Base-by-base conservation (phyloP, 1,284 basidiomycete genomes). In the Fomitopsis palustris region DNA sequence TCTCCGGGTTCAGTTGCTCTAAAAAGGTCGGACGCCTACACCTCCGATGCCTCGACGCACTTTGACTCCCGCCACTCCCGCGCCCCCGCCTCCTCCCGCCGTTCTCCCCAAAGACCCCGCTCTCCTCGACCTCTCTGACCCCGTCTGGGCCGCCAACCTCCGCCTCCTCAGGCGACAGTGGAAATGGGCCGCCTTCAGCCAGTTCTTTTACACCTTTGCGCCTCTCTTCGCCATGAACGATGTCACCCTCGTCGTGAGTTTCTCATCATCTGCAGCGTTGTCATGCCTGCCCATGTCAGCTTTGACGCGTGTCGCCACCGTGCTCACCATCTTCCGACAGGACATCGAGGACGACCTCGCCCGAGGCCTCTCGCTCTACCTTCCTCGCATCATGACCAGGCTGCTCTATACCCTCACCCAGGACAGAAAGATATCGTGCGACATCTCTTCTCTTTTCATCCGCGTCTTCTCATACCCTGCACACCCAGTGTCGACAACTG, bases 151-250 rank as follows among this genome's bases (percentile, higher is more conserved):
- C 59, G 75, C 79, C 62, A 75, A 83, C 61, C 71, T 82, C 62
- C 65, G 72, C 38, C 70, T 77, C 43, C 74, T 81, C 56, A 81
- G 90, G 59, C 83, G 77, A 54, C 80, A 90, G 59, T 92, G 90
- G 90, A 90, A 89, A 78, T 93, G 90, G 90, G 91, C 90, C 12
- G 87, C 86, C 25, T 87, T 92, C 71, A 82, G 83, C 72, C 90
- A 93, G 71, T 92, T 92, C 79, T 87, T 90, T 77, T 86, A 80
- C 69, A 92, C 88, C 25, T 93, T 92, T 74, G 78, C 80, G 55
- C 78, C 79, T 49, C 75, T 93, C 57, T 80, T 92, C 64, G 75
- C 81, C 57, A 81, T 87, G 77, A 75, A 80, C 61, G 87, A 90
- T 69, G 80, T 92, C 56, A 75, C 83, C 55, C 71, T 91, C 56